Evolutionary conservation across 2,329 filamentous ascomycete species (phyloP), one percentile per base, ranked within the genome.

Genomic region (Chrysoporthe austroafricana): DNA sequence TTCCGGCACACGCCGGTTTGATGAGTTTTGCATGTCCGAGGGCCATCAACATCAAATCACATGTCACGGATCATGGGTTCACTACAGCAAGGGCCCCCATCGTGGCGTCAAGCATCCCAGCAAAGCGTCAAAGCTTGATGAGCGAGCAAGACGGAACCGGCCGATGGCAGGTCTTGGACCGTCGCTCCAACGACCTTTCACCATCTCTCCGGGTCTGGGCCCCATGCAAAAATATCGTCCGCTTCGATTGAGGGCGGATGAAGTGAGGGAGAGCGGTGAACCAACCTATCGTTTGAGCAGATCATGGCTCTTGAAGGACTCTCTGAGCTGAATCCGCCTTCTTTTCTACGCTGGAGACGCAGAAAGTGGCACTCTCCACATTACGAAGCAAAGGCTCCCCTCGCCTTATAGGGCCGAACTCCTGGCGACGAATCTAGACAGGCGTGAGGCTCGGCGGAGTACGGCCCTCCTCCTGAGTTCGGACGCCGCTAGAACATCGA

Each of bases 131-230:
- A 61, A 68, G 36, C 57, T 36, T 57, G 66, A 39, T 52, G 58
- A 61, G 36, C 46, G 48, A 56, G 62, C 21, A 48, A n/a, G 60
- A 65, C 66, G 66, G 66, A 68, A 62, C 63, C 66, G 58, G 63
- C 66, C 66, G 66, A 57, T 26, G 39, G 21, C 62, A 63, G 50
- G n/a, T 34, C 48, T 56, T 9, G 21, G 48, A n/a, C n/a, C 36
- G 18, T 13, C 44, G 44, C 60, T 63, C 18, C 6, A 21, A 52
- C 9, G 48, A 26, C 2, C 52, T 36, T 57, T 11, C 52, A 57
- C 18, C 32, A 57, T 39, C 34, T 36, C 11, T 9, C 48, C 48
- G 11, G 18, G 18, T 9, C 46, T 32, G 48, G 9, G 9, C 48
- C n/a, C 48, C 11, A 26, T 9, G 21, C 21, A 52, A 11, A 14